Evolutionary conservation across 495 filamentous ascomycete species (phyloP), one percentile per base, ranked within the genome.

Genomic region (Xanthoparmelia taractica): DNA sequence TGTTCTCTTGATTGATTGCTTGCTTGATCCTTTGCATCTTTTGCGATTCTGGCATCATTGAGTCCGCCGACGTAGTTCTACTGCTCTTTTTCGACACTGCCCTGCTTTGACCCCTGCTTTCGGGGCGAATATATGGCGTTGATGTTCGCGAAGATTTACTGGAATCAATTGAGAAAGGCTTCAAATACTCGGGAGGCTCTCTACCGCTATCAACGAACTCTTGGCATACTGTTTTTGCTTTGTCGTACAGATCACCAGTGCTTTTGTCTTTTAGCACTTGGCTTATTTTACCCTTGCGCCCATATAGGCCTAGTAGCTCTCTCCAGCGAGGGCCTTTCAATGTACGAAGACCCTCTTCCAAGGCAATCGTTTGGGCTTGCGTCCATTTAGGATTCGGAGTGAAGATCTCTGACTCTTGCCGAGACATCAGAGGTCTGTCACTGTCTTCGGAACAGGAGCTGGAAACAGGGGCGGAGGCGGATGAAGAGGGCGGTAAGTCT

Each of bases 331-430:
- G 64, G 20, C 43, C 52, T 37, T 57, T 45, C 36, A 52, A n/a
- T 25, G 13, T 20, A 40, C 38, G 11, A 10, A 67, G 61, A 27
- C 57, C 65, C 40, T 63, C 36, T 27, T 63, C 40, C 23, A 66
- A 48, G 47, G 57, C 50, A 37, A 34, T 54, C 36, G 45, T 61
- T 57, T 67, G 56, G 43, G 37, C 36, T 31, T 45, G 23, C 4
- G 61, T 64, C 65, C 65, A 67, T 18, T 17, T 15, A 12, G 29
- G 15, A n/a, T 8, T 50, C 5, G 40, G 0, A 4, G 17, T 13
- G 50, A 54, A 18, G 2, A 54, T 25, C n/a, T 47, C 43, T 50
- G 38, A 36, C 59, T 31, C 31, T 48, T 45, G 36, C 12, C 31
- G 41, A 33, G 43, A 17, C 31, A 34, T 18, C 12, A 41, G 23